A percentile compares a stretch with the other conserved stretches of the same genome.
phyloP scores from a whole-genome alignment of 2,329 filamentous ascomycete species.

The Alternaria longipes region DNA sequence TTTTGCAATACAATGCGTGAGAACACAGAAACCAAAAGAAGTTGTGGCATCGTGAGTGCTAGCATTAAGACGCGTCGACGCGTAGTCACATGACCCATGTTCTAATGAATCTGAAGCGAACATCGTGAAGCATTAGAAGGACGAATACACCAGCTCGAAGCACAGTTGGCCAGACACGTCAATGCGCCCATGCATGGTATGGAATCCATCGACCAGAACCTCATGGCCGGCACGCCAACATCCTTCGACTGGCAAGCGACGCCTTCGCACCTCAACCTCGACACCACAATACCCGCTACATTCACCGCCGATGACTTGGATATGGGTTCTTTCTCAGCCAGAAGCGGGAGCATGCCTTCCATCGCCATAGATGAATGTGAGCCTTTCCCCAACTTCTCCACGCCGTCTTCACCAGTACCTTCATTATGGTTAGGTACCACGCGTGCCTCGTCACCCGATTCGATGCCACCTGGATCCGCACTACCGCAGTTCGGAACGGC shows the following conservation, averaged over 20 bases:
- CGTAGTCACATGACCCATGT: slow-evolving; percentile 33
- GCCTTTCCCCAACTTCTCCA: slow-evolving; percentile 39
- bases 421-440: slow-evolving; percentile 51
- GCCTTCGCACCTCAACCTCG: slow-evolving; percentile 35
- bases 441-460: slow-evolving; percentile 47
- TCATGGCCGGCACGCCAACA: slow-evolving; percentile 38
- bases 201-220: slow-evolving; percentile 43
- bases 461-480: slow-evolving; percentile 39
- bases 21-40: slow-evolving; percentile 50
- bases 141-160: slow-evolving; percentile 51
- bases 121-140: slow-evolving; percentile 48
- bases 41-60: slow-evolving; percentile 47
- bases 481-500: slow-evolving; percentile 32
- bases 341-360: slow-evolving; percentile 41
- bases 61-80: slow-evolving; percentile 10
- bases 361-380: slow-evolving; percentile 52
- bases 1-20: slow-evolving; percentile 49
- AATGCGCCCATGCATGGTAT: slow-evolving; percentile 50
- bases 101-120: slow-evolving; percentile 40
- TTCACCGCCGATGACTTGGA: slow-evolving; percentile 38
- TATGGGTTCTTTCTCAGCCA: slow-evolving; percentile 36
- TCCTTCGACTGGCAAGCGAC: slow-evolving; percentile 45
- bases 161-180: slow-evolving; percentile 47
- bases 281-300: slow-evolving; percentile 39
- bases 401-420: slow-evolving; percentile 48